These are phyloP conservation scores for Dactylorhiza incarnata DNA, from an alignment of 106 monocot species.

Conservation along the genomic window DNA sequence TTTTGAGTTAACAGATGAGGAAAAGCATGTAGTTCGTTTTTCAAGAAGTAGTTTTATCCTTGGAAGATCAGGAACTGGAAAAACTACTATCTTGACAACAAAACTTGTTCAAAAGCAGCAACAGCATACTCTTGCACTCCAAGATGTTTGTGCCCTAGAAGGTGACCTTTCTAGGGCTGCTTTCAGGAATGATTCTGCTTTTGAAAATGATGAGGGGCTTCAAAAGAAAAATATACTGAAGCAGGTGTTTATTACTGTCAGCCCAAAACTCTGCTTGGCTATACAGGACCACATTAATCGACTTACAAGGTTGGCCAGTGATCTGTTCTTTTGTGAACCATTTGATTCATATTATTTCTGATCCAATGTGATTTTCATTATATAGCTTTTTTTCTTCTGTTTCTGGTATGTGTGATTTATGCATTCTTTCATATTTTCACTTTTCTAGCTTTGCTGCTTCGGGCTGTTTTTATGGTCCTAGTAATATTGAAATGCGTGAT, in stretches of 20 bases:
- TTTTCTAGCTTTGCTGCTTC: background rate
- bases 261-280: conserved; percentile 32
- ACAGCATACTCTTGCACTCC: conserved; percentile 14
- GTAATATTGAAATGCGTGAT: conserved; percentile 34
- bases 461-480: background rate
- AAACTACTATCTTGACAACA: conserved; percentile 28
- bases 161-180: background rate
- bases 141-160: background rate
- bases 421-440: background rate
- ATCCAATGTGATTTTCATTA: no score
- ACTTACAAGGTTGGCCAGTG: conserved; percentile 23
- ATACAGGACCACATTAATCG: conserved; percentile 20
- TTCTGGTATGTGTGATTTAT: background rate
- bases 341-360: no score
- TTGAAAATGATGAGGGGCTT: background rate
- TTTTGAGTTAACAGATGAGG: conserved; percentile 35
- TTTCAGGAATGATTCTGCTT: background rate
- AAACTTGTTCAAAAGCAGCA: conserved; percentile 31
- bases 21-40: conserved; percentile 27
- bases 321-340: no score
- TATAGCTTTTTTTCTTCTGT: background rate
- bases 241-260: conserved; percentile 43
- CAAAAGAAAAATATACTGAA: conserved; percentile 6
- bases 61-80: conserved; percentile 49
- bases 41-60: conserved; percentile 33